Evolutionary conservation across 164 flowering plant species (phyloP).

Genomic region (Protea cynaroides): DNA sequence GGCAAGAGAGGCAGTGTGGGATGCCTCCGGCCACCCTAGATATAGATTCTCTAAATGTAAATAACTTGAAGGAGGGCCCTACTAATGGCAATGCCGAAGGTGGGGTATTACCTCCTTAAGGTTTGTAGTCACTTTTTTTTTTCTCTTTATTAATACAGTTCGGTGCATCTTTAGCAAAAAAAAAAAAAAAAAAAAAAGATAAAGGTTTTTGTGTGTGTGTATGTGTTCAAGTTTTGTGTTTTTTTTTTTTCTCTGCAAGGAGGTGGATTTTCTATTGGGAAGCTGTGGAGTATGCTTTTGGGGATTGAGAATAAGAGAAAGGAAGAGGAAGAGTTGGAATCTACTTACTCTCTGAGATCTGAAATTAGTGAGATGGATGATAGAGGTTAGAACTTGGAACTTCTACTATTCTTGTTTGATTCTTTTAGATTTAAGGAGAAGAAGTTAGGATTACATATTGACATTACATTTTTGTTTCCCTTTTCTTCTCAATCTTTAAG

Average conservation of each 20-base stretch:
- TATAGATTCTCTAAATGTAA: no score
- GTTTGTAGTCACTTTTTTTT: neutral
- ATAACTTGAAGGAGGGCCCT: no score
- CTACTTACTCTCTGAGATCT: slow-evolving; percentile 42
- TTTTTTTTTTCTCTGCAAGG: slow-evolving; percentile 17
- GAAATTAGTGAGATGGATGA: slow-evolving; percentile 31
- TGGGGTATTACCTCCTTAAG: neutral
- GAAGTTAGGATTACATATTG: neutral
- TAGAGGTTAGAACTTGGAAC: slow-evolving; percentile 27
- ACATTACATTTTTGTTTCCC: no score
- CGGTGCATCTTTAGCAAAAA: no score
- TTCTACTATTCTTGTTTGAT: neutral
- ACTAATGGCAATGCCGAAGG: no score
- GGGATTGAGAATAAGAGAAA: slow-evolving; percentile 64
- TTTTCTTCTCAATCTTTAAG: neutral
- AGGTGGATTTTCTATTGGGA: slow-evolving; percentile 70
- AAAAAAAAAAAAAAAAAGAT: no score
- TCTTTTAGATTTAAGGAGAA: no score
- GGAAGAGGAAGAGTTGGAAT: slow-evolving; percentile 43
- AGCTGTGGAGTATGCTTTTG: slow-evolving; percentile 60
- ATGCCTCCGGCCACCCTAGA: no score
- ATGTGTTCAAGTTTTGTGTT: neutral
- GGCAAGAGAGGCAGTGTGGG: no score
- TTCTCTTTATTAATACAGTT: no score
- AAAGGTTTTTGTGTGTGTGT: no score